These are phyloP conservation scores for Nannochloris sp. DNA, from an alignment of 139 green algal species.

Conservation along the genomic window DNA sequence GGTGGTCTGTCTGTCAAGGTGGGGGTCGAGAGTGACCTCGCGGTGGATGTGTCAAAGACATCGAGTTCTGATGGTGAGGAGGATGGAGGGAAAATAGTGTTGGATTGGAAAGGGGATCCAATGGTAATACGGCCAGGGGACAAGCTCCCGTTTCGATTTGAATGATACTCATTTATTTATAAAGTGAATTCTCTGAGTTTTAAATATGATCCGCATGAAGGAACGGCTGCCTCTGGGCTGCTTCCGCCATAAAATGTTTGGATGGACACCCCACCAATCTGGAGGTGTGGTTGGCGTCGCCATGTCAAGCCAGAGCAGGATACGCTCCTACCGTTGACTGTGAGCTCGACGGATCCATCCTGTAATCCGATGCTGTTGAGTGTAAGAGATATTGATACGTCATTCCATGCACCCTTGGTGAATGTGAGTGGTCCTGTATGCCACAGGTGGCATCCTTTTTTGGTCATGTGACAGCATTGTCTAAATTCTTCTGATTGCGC, in stretches of 20 bases:
- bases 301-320: not conserved
- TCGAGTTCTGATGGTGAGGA: not conserved
- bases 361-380: not conserved
- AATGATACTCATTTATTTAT: not conserved
- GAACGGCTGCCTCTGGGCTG: not conserved
- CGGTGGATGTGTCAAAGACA: too few species aligned
- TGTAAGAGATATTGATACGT: not conserved
- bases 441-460: not conserved
- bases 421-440: slow-evolving; percentile 1
- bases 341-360: not conserved
- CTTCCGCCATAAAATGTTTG: slow-evolving; percentile 1
- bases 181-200: too few species aligned
- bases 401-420: not conserved
- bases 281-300: not conserved
- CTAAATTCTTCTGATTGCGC: not conserved
- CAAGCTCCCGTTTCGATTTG: slow-evolving; percentile 54
- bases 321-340: not conserved
- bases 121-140: slow-evolving; percentile 66
- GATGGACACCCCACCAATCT: not conserved
- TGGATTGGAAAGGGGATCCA: slow-evolving; percentile 69
- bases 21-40: too few species aligned
- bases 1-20: too few species aligned
- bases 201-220: too few species aligned
- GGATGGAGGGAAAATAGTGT: slow-evolving; percentile 26
- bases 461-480: not conserved